Percentiles rank a stretch among this genome's conserved stretches.
Conservation (phyloP, 2,329 filamentous ascomycete species). For the Scedosporium apiospermum region DNA sequence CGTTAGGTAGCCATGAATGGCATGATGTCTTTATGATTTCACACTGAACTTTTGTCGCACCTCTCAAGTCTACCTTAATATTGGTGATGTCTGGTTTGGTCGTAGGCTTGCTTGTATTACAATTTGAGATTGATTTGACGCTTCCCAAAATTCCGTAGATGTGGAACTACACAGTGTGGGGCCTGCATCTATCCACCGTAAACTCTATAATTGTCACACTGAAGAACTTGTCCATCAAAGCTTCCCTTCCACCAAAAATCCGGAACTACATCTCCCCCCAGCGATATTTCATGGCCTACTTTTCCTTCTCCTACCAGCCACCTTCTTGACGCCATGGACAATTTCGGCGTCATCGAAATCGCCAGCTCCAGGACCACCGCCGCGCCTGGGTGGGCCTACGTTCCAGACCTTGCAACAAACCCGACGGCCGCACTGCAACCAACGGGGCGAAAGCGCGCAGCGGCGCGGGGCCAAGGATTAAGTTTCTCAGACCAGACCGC, state of each 20-base stretch:
- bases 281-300: background rate
- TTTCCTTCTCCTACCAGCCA: conserved; percentile 3
- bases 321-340: conserved; percentile 37
- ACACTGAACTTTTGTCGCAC: background rate
- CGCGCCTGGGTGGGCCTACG: conserved; percentile 87
- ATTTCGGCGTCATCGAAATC: conserved; percentile 74
- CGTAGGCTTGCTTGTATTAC: too few relatives aligned
- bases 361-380: conserved; percentile 58
- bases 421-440: conserved; percentile 38
- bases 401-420: conserved; percentile 61
- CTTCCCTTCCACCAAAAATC: background rate
- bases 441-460: conserved; percentile 62
- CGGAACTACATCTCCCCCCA: background rate
- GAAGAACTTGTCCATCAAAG: too few relatives aligned
- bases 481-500: conserved; percentile 60
- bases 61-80: background rate
- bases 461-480: conserved; percentile 43
- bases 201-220: too few relatives aligned
- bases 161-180: too few relatives aligned
- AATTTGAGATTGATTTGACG: too few relatives aligned
- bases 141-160: too few relatives aligned
- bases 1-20: conserved; percentile 3
- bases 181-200: too few relatives aligned
- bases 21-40: conserved; percentile 2
- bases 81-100: too few relatives aligned